Evolutionary conservation across 805 yeast genomes (phyloP).

Genomic region (Cyberlindnera mrakii): DNA sequence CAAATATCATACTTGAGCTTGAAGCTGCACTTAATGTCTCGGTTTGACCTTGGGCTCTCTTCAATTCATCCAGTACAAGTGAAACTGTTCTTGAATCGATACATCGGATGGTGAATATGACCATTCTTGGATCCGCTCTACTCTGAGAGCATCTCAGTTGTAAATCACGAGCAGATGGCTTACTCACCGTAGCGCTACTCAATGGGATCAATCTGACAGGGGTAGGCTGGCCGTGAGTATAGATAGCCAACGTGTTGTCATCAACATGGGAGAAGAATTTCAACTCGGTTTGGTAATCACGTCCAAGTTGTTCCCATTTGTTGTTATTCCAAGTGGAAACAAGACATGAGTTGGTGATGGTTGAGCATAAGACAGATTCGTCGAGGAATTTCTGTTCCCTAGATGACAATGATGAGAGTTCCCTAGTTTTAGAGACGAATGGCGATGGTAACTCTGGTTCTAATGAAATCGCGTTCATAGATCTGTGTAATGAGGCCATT

Average conservation of each 20-base stretch:
- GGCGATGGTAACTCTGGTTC: constrained; percentile 5
- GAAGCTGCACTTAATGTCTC: constrained; percentile 7
- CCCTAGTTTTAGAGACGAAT: background rate
- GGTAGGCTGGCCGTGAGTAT: constrained; percentile 1
- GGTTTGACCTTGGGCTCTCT: constrained; percentile 1
- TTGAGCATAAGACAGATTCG: constrained; percentile 2
- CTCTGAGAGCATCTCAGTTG: constrained; percentile 11
- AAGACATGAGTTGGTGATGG: constrained; percentile 12
- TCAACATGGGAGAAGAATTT: constrained; percentile 12
- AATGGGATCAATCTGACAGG: constrained; percentile 16
- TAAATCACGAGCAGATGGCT: constrained; percentile 10
- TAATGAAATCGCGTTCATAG: constrained; percentile 1
- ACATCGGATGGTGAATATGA: constrained; percentile 17
- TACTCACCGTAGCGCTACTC: constrained; percentile 10
- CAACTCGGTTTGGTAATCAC: constrained; percentile 10
- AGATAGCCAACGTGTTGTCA: constrained; percentile 8
- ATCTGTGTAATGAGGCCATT: constrained; percentile 12
- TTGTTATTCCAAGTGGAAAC: constrained; percentile 19
- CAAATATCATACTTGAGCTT: constrained; percentile 12
- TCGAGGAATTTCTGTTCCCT: constrained; percentile 7
- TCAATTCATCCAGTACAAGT: constrained; percentile 11
- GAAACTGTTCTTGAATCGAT: constrained; percentile 10
- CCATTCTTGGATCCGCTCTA: background rate
- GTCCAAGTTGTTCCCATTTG: constrained; percentile 19
- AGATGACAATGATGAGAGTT: background rate